Base-by-base conservation (phyloP, 257 asterid species). In the Salvia hispanica region DNA sequence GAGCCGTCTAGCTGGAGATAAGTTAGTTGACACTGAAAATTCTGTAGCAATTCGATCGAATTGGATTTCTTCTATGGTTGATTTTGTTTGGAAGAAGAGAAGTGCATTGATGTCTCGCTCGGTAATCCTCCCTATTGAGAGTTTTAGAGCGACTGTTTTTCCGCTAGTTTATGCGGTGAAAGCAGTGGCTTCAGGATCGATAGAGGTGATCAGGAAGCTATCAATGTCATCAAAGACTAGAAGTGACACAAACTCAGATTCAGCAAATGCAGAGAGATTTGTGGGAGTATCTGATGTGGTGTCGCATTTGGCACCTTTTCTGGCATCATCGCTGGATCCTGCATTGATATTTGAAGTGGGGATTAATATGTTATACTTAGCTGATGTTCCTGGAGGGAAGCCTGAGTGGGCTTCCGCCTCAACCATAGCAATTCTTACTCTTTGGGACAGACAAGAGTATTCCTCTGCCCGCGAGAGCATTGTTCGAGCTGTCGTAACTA, bases 311-410 rank as follows among this genome's bases (percentile, higher is more conserved):
- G 98, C 96, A 1, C 96, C 96, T 4, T 92, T 92, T 77, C 72
- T 92, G 73, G 84, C 92, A 16, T 92, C 98, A 36, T 92, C 98
- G 1, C 66, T 92, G 82, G 96, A 89, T 77, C 95, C 98, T 42
- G 91, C 98, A 0, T 79, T 89, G 86, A 92, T 89, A 74, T 92
- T 82, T 71, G 98, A 92, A 80, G 98, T 92, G 78, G 98, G 95
- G 67, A 92, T 87, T 77, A 92, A 92, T 75, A 89, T 89, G 98
- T 72, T 92, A 51, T 92, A 85, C 83, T 81, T 92, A 84, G 98
- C 98, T 80, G 98, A 92, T 79, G 96, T 92, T 58, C 95, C 98
- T 28, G 98, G 98, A 70, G 98, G 98, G 72, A 92, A 92, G 81
- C 95, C 98, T 3, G 98, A 89, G 85, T 92, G 98, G 98, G 98